phyloP scores from a whole-genome alignment of 495 filamentous ascomycete genomes.

The Aspergillus cristatus region DNA sequence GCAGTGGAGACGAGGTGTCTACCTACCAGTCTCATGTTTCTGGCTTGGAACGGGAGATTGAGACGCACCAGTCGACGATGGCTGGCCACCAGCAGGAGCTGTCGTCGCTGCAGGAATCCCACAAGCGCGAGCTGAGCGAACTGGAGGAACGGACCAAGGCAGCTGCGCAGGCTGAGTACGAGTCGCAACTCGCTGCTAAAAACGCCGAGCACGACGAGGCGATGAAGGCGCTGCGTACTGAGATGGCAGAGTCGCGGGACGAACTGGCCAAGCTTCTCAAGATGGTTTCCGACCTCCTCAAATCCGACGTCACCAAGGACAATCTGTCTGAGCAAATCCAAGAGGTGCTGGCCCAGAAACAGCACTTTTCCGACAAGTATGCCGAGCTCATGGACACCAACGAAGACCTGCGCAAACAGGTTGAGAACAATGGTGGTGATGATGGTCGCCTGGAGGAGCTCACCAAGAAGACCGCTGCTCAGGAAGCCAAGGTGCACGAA shows the following conservation, averaged over 20 bases:
- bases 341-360: constrained; percentile 35
- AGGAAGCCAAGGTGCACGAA: constrained; percentile 40
- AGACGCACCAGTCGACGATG: constrained; percentile 42
- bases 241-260: constrained; percentile 60
- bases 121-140: constrained; percentile 43
- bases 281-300: constrained; percentile 39
- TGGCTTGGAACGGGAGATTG: constrained; percentile 50
- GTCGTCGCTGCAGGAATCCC: constrained; percentile 43
- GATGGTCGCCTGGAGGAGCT: constrained; percentile 24
- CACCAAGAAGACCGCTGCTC: constrained; percentile 23
- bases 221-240: constrained; percentile 53
- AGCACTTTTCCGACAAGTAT: constrained; percentile 38
- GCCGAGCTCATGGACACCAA: constrained; percentile 33
- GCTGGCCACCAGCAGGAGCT: constrained; percentile 45
- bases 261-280: constrained; percentile 54
- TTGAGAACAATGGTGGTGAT: constrained; percentile 41
- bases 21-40: constrained; percentile 43
- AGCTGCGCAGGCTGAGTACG: constrained; percentile 35
- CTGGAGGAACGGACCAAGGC: constrained; percentile 32
- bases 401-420: constrained; percentile 43
- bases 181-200: constrained; percentile 36
- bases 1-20: constrained; percentile 30
- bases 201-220: constrained; percentile 50
- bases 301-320: constrained; percentile 39
- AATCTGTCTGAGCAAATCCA: constrained; percentile 39